These are phyloP conservation scores for Lunasporangiospora selenospora DNA, from an alignment of 192 early-diverging fungal genomes.

Conservation along the genomic window DNA sequence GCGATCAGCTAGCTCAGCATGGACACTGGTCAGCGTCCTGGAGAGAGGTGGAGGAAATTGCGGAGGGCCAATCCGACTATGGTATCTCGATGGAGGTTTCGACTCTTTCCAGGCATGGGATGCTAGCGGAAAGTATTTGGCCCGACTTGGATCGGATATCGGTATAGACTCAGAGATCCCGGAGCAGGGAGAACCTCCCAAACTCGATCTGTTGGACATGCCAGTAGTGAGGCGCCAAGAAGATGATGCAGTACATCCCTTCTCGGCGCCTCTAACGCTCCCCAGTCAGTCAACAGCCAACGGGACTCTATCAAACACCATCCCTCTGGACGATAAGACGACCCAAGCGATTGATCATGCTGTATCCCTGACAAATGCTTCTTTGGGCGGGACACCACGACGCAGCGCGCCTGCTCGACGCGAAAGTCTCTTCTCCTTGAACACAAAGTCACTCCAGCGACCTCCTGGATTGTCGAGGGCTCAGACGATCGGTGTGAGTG, in stretches of 20 bases:
- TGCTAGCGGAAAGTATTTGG: conserved; percentile 22
- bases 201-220: too few relatives aligned
- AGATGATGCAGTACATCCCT: conserved; percentile 4
- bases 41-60: conserved; percentile 44
- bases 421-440: conserved; percentile 44
- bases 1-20: conserved; percentile 52
- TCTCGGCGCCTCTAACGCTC: conserved; percentile 10
- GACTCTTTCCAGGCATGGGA: conserved; percentile 55
- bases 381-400: conserved; percentile 14
- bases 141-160: conserved; percentile 15
- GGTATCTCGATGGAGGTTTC: conserved; percentile 59
- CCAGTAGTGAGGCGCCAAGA: background rate
- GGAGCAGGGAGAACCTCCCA: too few relatives aligned
- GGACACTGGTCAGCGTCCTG: conserved; percentile 58
- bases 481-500: conserved; percentile 34
- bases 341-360: conserved; percentile 40
- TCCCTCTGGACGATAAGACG: conserved; percentile 31
- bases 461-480: conserved; percentile 20
- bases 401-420: conserved; percentile 2
- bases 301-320: conserved; percentile 4
- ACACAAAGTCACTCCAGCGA: conserved; percentile 36
- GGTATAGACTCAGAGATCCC: background rate
- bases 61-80: conserved; percentile 21
- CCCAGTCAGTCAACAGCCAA: too few relatives aligned
- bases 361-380: conserved; percentile 36